Conservation (phyloP, 306 rosid species). For the Ormosia semicastrata region DNA sequence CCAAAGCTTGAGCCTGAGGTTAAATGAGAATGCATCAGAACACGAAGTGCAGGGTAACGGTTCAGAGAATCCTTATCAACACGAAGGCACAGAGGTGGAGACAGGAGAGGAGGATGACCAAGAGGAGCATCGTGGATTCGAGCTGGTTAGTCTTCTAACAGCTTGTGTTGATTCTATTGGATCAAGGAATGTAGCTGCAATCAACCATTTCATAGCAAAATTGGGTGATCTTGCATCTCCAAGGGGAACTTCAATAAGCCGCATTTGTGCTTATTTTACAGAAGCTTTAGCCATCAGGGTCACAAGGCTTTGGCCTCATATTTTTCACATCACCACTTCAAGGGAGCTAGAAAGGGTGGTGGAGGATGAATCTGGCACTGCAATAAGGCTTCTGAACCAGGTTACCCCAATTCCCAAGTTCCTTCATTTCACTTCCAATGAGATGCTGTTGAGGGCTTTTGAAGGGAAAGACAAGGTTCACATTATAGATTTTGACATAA, state of each 20-base stretch:
- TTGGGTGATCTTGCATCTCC: conserved; percentile 90
- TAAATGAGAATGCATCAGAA: conserved; percentile 55
- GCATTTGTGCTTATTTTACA: conserved; percentile 73
- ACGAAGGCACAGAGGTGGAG: conserved; percentile 47
- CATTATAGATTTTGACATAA: conserved; percentile 90
- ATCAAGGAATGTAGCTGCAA: conserved; percentile 57
- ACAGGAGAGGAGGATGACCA: conserved; percentile 55
- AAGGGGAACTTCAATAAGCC: conserved; percentile 58
- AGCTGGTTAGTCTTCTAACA: conserved; percentile 66
- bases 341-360: conserved; percentile 71
- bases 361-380: conserved; percentile 69
- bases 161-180: conserved; percentile 90
- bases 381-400: conserved; percentile 78
- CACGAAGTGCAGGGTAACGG: conserved; percentile 65
- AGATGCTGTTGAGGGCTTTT: conserved; percentile 81
- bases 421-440: conserved; percentile 89
- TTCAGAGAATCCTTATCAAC: conserved; percentile 56
- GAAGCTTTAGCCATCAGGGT: conserved; percentile 88
- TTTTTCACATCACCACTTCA: conserved; percentile 73
- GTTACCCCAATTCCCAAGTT: conserved; percentile 85
- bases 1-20: conserved; percentile 52
- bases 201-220: conserved; percentile 68
- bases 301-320: conserved; percentile 85
- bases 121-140: conserved; percentile 65
- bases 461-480: conserved; percentile 98